Conservation (phyloP, 805 yeast genomes). For the Yarrowia phangngaensis region DNA sequence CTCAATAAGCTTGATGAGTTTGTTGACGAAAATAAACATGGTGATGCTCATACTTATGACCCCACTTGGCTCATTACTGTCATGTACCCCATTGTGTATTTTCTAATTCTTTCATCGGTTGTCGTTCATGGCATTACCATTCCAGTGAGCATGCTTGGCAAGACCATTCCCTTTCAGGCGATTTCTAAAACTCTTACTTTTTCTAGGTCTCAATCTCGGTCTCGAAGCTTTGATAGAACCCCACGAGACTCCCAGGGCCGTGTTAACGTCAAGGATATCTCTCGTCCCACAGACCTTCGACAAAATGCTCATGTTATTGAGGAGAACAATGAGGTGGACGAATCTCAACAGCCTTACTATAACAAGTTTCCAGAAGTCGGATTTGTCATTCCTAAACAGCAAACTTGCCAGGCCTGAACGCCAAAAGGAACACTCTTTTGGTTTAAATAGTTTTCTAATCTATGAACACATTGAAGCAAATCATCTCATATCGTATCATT, state of each 20-base stretch:
- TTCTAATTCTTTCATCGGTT: conserved; percentile 65
- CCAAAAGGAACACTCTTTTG: too few relatives aligned
- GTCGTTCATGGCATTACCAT: conserved; percentile 60
- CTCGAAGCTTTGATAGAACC: conserved; percentile 1
- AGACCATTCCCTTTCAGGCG: conserved; percentile 1
- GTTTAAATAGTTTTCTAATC: too few relatives aligned
- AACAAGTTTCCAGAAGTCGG: conserved; percentile 8
- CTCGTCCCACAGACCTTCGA: conserved; percentile 6
- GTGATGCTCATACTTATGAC: conserved; percentile 21
- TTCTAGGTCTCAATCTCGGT: neutral
- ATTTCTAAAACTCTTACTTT: neutral
- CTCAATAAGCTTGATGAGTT: conserved; percentile 40
- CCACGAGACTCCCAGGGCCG: conserved; percentile 14
- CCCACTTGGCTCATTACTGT: conserved; percentile 46
- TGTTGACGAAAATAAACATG: conserved; percentile 16
- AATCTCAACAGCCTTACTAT: conserved; percentile 8
- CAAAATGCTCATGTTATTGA: conserved; percentile 2
- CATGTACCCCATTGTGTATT: conserved; percentile 67
- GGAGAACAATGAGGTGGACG: conserved; percentile 3
- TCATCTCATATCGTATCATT: too few relatives aligned
- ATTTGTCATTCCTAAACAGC: conserved; percentile 17
- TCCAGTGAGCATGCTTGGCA: conserved; percentile 27
- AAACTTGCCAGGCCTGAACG: too few relatives aligned
- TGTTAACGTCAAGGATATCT: conserved; percentile 9
- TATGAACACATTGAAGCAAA: too few relatives aligned